A percentile compares a stretch with the other conserved stretches of the same genome.
phyloP scores from a whole-genome alignment of 352 stramenopile genomes.

The Globisporangium lucens region DNA sequence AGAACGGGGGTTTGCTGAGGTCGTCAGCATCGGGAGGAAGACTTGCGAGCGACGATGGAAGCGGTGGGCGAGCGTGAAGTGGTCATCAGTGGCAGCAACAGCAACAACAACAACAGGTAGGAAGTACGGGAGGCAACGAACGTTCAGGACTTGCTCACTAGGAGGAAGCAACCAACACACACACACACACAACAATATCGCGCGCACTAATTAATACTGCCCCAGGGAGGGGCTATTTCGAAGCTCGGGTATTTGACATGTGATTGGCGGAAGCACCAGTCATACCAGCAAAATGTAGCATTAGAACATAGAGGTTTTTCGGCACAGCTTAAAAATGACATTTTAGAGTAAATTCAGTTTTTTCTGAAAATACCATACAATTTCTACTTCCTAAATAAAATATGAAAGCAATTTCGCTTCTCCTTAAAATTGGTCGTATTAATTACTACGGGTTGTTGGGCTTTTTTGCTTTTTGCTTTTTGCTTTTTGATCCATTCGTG shows the following conservation, averaged over 20 bases:
- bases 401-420: neutral
- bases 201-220: conserved; percentile 14
- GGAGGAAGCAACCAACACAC: conserved; percentile 15
- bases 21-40: neutral
- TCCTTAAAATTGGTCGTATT: neutral
- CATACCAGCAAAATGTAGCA: neutral
- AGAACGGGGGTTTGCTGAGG: neutral
- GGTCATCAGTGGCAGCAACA: neutral
- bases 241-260: neutral
- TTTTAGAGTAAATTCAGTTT: neutral
- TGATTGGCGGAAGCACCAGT: conserved; percentile 1
- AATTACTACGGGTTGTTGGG: neutral
- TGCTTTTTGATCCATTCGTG: conserved; percentile 6
- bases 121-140: conserved; percentile 14
- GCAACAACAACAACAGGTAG: conserved; percentile 19
- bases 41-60: neutral
- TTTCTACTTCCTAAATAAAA: neutral
- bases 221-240: neutral
- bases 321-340: neutral
- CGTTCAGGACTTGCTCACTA: conserved; percentile 18
- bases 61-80: no score
- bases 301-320: neutral
- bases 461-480: neutral
- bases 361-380: neutral
- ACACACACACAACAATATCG: neutral